A percentile compares a stretch with the other conserved stretches of the same genome.
Evolutionary conservation across 176 grass and related monocot genomes (phyloP).

Genomic region (Aegilops umbellulata): DNA sequence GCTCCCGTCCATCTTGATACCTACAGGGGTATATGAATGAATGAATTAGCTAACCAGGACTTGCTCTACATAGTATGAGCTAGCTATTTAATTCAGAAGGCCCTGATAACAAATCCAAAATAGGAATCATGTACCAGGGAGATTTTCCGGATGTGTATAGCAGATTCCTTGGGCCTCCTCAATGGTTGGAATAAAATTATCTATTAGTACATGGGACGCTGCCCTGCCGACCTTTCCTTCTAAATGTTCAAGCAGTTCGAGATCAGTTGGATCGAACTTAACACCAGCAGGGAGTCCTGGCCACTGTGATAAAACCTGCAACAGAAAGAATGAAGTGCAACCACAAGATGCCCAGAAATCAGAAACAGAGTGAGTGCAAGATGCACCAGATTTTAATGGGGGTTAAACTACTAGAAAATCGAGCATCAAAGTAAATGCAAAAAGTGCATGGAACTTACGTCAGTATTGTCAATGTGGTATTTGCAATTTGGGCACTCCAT

Average conservation of each 20-base stretch:
- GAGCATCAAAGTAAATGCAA: neutral
- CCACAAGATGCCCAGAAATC: neutral
- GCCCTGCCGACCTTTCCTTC: constrained; percentile 48
- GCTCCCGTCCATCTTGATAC: constrained; percentile 66
- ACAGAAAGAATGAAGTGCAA: neutral
- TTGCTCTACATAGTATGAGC: neutral
- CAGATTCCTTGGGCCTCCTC: constrained; percentile 60
- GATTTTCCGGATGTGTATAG: constrained; percentile 88
- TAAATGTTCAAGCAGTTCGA: constrained; percentile 60
- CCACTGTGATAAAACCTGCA: constrained; percentile 69
- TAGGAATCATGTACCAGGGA: constrained; percentile 60
- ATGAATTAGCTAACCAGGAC: neutral
- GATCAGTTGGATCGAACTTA: constrained; percentile 81
- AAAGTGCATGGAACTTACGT: constrained; percentile 47
- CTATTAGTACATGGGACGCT: constrained; percentile 39
- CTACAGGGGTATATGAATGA: constrained; percentile 34
- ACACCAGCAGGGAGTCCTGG: constrained; percentile 60
- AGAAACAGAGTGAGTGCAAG: neutral
- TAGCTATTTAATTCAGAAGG: neutral
- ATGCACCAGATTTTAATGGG: too few relatives aligned
- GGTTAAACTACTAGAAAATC: too few relatives aligned
- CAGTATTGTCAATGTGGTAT: constrained; percentile 41
- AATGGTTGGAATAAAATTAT: constrained; percentile 77
- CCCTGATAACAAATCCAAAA: neutral
- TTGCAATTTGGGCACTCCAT: constrained; percentile 66